A percentile compares a stretch with the other conserved stretches of the same genome.
Conservation (phyloP, 768 basidiomycete species). For the Pisolithus marmoratus region DNA sequence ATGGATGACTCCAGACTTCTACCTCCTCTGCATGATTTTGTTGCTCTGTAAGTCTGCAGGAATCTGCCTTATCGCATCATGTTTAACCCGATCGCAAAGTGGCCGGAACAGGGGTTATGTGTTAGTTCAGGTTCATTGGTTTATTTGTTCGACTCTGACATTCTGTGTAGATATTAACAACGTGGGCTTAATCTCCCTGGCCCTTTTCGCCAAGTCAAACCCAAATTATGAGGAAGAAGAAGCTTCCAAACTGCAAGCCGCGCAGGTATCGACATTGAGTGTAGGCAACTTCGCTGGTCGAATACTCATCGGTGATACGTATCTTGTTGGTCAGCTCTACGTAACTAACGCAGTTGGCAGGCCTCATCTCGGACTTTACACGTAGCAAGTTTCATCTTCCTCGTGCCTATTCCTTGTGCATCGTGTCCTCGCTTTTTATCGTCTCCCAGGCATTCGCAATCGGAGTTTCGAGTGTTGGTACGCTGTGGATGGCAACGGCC, state of each 20-base stretch:
- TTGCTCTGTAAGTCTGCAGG: slow-evolving; percentile 43
- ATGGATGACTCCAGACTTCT: slow-evolving; percentile 53
- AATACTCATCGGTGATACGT: slow-evolving; percentile 57
- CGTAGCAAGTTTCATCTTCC: slow-evolving; percentile 54
- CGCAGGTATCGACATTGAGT: slow-evolving; percentile 80
- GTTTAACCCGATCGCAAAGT: slow-evolving; percentile 32
- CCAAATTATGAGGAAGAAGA: slow-evolving; percentile 57
- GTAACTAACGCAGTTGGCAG: slow-evolving; percentile 27
- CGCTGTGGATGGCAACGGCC: slow-evolving; percentile 52
- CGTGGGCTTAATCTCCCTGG: slow-evolving; percentile 71
- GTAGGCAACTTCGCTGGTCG: slow-evolving; percentile 79
- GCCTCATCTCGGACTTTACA: slow-evolving; percentile 60
- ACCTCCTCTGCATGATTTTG: slow-evolving; percentile 52
- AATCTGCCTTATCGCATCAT: background rate
- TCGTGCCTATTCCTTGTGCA: slow-evolving; percentile 59
- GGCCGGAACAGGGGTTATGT: slow-evolving; percentile 74
- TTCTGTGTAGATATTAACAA: slow-evolving; percentile 67
- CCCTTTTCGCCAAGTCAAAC: slow-evolving; percentile 55
- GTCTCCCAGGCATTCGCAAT: slow-evolving; percentile 63
- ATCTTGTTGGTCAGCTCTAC: background rate
- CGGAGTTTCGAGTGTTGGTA: slow-evolving; percentile 46
- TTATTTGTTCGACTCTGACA: background rate
- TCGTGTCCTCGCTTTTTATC: slow-evolving; percentile 65
- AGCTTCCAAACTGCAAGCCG: slow-evolving; percentile 72
- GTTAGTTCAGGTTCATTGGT: slow-evolving; percentile 31